phyloP scores from a whole-genome alignment of 2,329 filamentous ascomycete genomes.

The Aspergillus pseudoterreus region DNA sequence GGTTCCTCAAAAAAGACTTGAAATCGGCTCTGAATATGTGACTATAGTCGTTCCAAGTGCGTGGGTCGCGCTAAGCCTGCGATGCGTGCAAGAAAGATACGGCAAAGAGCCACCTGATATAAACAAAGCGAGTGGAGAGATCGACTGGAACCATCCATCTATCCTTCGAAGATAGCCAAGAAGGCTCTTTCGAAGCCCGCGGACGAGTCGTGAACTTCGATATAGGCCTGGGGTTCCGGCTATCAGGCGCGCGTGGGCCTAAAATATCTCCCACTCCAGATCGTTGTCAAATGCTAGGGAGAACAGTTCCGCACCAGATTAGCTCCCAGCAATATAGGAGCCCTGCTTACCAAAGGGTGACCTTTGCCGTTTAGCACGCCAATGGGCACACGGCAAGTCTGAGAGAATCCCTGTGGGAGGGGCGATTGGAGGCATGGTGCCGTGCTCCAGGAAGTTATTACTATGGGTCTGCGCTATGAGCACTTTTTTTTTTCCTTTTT shows the following conservation, averaged over 20 bases:
- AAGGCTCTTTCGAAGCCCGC: neutral
- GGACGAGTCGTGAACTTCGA: slow-evolving; percentile 7
- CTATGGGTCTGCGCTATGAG: slow-evolving; percentile 23
- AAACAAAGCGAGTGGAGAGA: slow-evolving; percentile 11
- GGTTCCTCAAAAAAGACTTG: slow-evolving; percentile 6
- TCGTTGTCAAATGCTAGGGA: neutral
- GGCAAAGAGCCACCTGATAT: slow-evolving; percentile 7
- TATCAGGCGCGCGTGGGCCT: slow-evolving; percentile 10
- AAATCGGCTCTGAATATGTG: slow-evolving; percentile 12
- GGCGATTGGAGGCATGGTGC: slow-evolving; percentile 22
- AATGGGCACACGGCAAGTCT: slow-evolving; percentile 20
- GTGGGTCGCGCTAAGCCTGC: slow-evolving; percentile 17
- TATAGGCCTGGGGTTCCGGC: slow-evolving; percentile 6
- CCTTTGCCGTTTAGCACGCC: slow-evolving; percentile 12
- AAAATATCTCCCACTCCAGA: neutral
- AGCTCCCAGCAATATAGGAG: slow-evolving; percentile 5
- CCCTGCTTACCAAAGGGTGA: slow-evolving; percentile 12
- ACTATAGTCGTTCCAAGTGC: slow-evolving; percentile 21
- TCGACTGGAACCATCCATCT: slow-evolving; percentile 8
- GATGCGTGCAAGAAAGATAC: slow-evolving; percentile 11
- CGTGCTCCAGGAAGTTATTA: slow-evolving; percentile 17
- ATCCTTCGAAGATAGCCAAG: slow-evolving; percentile 5
- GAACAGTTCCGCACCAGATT: neutral
- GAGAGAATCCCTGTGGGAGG: slow-evolving; percentile 21
- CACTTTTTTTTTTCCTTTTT: slow-evolving; percentile 16